phyloP scores from a whole-genome alignment of 2,329 filamentous ascomycete genomes.

The Botryotinia narcissicola region DNA sequence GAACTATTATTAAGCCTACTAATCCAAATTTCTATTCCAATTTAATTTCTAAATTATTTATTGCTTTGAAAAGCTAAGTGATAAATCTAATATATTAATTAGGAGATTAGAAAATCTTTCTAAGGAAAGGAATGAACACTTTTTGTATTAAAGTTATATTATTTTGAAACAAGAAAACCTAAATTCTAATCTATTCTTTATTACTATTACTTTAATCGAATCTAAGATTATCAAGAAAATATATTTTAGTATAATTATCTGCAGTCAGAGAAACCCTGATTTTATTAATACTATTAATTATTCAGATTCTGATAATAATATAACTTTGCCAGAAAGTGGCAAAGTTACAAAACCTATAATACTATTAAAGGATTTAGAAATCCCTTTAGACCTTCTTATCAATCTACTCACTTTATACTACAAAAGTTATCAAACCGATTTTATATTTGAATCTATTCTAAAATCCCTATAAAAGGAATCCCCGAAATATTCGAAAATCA shows the following conservation, averaged over 20 bases:
- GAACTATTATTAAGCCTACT: too few relatives aligned
- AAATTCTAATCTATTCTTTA: rapidly evolving
- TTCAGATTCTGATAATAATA: too few relatives aligned
- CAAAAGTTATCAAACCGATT: rapidly evolving
- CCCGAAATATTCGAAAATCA: rapidly evolving
- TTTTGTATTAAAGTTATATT: rapidly evolving
- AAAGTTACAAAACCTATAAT: too few relatives aligned
- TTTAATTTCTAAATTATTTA: too few relatives aligned
- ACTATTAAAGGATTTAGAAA: too few relatives aligned
- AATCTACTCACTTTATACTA: rapidly evolving
- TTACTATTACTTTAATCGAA: rapidly evolving
- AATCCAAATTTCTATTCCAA: rapidly evolving
- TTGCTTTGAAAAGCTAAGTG: rapidly evolving
- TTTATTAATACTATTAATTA: rapidly evolving
- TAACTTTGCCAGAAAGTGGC: too few relatives aligned
- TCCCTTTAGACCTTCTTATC: rapidly evolving
- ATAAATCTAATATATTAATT: too few relatives aligned
- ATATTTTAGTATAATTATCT: rapidly evolving
- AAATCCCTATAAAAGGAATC: too few relatives aligned
- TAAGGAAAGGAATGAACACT: rapidly evolving
- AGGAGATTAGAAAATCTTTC: rapidly evolving
- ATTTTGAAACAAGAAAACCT: too few relatives aligned
- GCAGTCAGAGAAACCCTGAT: rapidly evolving
- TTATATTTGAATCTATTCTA: rapidly evolving
- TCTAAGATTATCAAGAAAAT: rapidly evolving